Conservation (phyloP, 768 basidiomycete species). For the Leccinum subtestaceum region DNA sequence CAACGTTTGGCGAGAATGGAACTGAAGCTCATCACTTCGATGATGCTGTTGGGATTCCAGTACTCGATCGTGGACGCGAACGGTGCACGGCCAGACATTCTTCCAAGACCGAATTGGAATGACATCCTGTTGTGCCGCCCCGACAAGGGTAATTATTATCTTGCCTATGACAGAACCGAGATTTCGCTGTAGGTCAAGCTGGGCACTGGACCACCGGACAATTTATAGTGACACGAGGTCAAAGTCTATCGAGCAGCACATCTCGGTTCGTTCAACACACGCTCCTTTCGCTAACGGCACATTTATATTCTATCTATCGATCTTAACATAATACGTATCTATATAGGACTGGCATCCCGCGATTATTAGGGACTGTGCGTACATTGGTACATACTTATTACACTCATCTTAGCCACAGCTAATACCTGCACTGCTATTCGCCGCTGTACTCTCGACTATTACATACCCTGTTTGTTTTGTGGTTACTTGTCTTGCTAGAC, state of each 20-base stretch:
- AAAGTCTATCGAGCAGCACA: slow-evolving; percentile 1
- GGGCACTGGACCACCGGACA: slow-evolving; percentile 24
- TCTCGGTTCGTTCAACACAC: slow-evolving; percentile 12
- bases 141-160: slow-evolving; percentile 48
- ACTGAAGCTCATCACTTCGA: slow-evolving; percentile 66
- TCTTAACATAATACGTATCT: slow-evolving; percentile 11
- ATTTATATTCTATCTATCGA: slow-evolving; percentile 24
- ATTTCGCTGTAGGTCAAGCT: slow-evolving; percentile 27
- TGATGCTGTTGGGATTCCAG: slow-evolving; percentile 64
- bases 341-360: slow-evolving; percentile 3
- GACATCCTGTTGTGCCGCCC: slow-evolving; percentile 70
- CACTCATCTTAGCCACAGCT: neutral
- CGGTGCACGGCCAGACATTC: slow-evolving; percentile 43
- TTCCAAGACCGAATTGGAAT: slow-evolving; percentile 75
- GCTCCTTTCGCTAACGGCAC: slow-evolving; percentile 6
- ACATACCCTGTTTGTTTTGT: slow-evolving; percentile 9
- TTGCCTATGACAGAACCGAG: slow-evolving; percentile 40
- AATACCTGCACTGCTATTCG: slow-evolving; percentile 10
- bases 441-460: slow-evolving; percentile 14
- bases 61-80: slow-evolving; percentile 53
- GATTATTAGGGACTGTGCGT: slow-evolving; percentile 16
- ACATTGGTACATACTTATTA: slow-evolving; percentile 7
- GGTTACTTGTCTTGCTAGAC: slow-evolving; percentile 4
- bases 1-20: slow-evolving; percentile 72
- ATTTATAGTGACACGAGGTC: slow-evolving; percentile 6